Conservation (phyloP, 1,284 basidiomycete species). For the Inonotus hispidus region DNA sequence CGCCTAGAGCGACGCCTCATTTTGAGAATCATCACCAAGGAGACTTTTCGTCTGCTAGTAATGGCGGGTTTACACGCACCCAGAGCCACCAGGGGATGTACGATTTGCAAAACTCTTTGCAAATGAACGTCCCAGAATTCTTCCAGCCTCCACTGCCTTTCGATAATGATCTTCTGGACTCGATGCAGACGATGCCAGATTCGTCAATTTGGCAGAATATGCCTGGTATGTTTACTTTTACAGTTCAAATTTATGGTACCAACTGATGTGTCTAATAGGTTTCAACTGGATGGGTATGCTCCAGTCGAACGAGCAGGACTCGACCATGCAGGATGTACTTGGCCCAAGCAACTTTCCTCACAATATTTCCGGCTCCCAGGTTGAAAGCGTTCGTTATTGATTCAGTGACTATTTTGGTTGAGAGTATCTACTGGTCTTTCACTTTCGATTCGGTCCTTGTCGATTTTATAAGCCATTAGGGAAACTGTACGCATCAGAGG, state of each 20-base stretch:
- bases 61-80: background rate
- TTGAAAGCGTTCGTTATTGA: constrained; percentile 3
- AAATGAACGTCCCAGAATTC: constrained; percentile 34
- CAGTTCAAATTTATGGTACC: background rate
- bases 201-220: constrained; percentile 46
- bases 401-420: too few relatives aligned
- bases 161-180: constrained; percentile 54
- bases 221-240: constrained; percentile 37
- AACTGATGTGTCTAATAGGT: constrained; percentile 16
- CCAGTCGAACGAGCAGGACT: constrained; percentile 8
- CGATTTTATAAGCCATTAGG: too few relatives aligned
- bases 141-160: constrained; percentile 51
- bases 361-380: background rate
- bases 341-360: background rate
- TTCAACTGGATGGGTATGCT: constrained; percentile 27
- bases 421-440: too few relatives aligned
- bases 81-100: background rate
- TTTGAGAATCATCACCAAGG: background rate
- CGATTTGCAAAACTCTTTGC: constrained; percentile 18
- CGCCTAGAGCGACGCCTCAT: background rate
- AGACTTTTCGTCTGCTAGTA: background rate
- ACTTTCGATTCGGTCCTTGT: too few relatives aligned
- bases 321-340: constrained; percentile 11
- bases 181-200: constrained; percentile 51
- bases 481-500: too few relatives aligned